Percentiles rank a stretch among this genome's conserved stretches.
These are phyloP conservation scores for Sisymbrium altissimum DNA, from an alignment of 345 rosid genomes.

Conservation along the genomic window DNA sequence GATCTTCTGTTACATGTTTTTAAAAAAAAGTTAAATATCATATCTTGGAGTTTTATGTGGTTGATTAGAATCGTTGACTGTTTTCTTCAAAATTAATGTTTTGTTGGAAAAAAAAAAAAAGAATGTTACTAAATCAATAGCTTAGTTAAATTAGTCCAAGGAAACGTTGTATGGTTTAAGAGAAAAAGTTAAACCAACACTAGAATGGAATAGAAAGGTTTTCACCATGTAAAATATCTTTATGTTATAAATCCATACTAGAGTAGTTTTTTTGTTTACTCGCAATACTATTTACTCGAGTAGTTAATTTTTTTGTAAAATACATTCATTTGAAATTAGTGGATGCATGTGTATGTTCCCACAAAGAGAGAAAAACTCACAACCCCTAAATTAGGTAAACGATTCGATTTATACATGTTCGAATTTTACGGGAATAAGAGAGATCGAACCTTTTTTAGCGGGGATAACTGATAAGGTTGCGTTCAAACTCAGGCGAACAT, in stretches of 20 bases:
- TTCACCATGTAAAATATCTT: too few relatives aligned
- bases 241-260: too few relatives aligned
- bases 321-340: too few relatives aligned
- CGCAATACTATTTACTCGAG: too few relatives aligned
- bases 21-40: background rate
- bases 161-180: background rate
- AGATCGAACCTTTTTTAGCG: background rate
- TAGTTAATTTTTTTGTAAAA: too few relatives aligned
- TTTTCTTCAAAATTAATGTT: background rate
- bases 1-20: too few relatives aligned
- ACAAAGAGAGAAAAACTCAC: background rate
- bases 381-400: background rate
- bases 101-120: background rate
- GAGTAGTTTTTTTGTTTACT: too few relatives aligned
- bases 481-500: background rate
- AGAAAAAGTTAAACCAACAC: background rate
- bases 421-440: background rate
- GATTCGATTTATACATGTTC: background rate
- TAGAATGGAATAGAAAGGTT: too few relatives aligned
- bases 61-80: background rate
- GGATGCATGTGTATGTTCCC: too few relatives aligned
- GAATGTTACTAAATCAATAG: background rate
- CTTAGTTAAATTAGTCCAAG: background rate
- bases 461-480: background rate
- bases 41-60: background rate